Conservation (phyloP, 441 rosid genomes). For the Aquilaria agallochum region DNA sequence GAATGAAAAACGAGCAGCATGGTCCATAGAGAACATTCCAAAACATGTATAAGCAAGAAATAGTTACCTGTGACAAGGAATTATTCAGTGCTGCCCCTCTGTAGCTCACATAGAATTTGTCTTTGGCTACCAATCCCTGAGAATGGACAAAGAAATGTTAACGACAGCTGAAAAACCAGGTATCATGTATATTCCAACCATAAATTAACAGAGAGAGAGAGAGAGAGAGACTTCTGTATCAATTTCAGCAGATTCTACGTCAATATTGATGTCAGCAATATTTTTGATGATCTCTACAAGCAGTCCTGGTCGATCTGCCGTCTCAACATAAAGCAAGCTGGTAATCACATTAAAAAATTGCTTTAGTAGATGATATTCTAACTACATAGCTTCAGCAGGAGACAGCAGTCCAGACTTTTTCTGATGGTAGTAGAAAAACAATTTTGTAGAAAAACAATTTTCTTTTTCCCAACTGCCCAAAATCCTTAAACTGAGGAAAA, state of each 20-base stretch:
- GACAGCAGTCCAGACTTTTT: too few species aligned
- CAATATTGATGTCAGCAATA: slow-evolving; percentile 58
- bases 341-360: slow-evolving; percentile 12
- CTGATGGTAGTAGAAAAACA: too few species aligned
- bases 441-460: too few species aligned
- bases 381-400: too few species aligned
- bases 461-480: too few species aligned
- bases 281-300: slow-evolving; percentile 61
- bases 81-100: slow-evolving; percentile 67
- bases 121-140: slow-evolving; percentile 73
- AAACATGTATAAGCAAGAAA: neutral
- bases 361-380: neutral
- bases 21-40: neutral
- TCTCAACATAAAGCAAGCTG: slow-evolving; percentile 64
- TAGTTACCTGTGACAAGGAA: slow-evolving; percentile 72
- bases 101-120: slow-evolving; percentile 74
- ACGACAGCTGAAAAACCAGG: slow-evolving; percentile 4
- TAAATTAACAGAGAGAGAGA: neutral
- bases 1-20: too few species aligned
- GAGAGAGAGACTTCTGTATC: slow-evolving; percentile 52
- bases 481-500: too few species aligned
- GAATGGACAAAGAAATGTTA: slow-evolving; percentile 4
- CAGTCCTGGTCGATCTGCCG: slow-evolving; percentile 76
- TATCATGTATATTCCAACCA: too few species aligned
- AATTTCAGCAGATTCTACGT: slow-evolving; percentile 70